Conservation (phyloP, 2,329 filamentous ascomycete species). For the Botrytis cinerea region DNA sequence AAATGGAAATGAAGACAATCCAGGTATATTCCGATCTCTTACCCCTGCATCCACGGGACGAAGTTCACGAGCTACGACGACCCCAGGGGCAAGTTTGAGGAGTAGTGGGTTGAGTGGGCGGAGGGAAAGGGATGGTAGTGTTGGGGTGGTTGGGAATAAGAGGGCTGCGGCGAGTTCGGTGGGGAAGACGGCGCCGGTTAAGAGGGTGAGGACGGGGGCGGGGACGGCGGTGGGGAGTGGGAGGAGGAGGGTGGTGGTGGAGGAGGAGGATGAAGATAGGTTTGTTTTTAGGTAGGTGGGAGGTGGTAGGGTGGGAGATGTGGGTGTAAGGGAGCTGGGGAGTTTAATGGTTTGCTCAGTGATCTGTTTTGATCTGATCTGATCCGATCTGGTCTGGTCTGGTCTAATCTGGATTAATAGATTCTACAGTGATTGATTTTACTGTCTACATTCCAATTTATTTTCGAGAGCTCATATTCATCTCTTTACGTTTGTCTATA, state of each 20-base stretch:
- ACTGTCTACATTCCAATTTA: neutral
- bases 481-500: conserved; percentile 1
- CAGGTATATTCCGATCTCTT: neutral
- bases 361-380: neutral
- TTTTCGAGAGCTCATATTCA: neutral
- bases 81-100: neutral
- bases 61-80: neutral
- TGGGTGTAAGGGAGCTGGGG: neutral
- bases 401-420: neutral
- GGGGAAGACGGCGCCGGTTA: conserved; percentile 33
- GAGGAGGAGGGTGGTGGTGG: conserved; percentile 37
- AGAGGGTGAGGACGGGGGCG: conserved; percentile 31
- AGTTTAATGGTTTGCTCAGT: neutral
- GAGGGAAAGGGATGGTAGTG: neutral
- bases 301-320: too few species aligned
- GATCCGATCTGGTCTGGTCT: too few species aligned
- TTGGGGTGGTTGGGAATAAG: conserved; percentile 26
- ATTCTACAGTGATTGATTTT: neutral
- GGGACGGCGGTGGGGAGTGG: conserved; percentile 17
- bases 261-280: conserved; percentile 40
- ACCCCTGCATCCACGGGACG: neutral
- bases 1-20: neutral
- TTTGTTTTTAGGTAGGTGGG: conserved; percentile 27
- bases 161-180: conserved; percentile 33
- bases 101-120: neutral